Evolutionary conservation across 257 asterid species (phyloP), one percentile per base, ranked within the genome.

Genomic region (Fraxinus cuspidata): DNA sequence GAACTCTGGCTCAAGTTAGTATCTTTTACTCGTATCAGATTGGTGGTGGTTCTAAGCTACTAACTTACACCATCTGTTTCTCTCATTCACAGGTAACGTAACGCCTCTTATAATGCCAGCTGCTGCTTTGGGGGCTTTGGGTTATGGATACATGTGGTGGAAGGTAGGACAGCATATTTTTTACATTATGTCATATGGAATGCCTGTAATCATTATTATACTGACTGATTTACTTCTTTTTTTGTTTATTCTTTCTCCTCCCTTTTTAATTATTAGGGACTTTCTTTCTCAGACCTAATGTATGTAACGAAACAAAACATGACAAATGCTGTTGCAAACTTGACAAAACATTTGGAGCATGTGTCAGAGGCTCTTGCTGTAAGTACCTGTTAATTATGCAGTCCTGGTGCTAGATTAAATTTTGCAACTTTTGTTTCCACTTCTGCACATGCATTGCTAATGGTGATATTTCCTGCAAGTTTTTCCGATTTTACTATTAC

Each of bases 131-230:
- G 97, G 97, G 84, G 92, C 97, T 31, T 27, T 92, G 87, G 95
- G 99, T 72, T 92, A 92, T 85, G 99, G 97, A 70, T 95, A 95
- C 85, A 95, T 95, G 98, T 87, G 98, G 97, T 91, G 97, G 97
- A 94, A 94, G 99, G 97, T 94, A 70, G 72, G 72, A 74, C 28
- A 31, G n/a, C 53, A 67, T 77, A 18, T 56, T 37, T 68, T 73
- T 18, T 79, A 67, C 47, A 19, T 66, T 78, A 60, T 1, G 38
- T 37, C 12, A 71, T 81, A 12, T 71, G 32, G 42, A 66, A 67
- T 42, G 49, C 49, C 1, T 3, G 1, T 42, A 42, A 42, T 42
- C 49, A 58, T 56, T 77, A 66, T 49, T 19, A 29, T 63, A 23
- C 65, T 44, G 19, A 68, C 79, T 80, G 10, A 47, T 47, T 64